Evolutionary conservation across 768 basidiomycete species (phyloP).

Genomic region (Boletus bicolor): DNA sequence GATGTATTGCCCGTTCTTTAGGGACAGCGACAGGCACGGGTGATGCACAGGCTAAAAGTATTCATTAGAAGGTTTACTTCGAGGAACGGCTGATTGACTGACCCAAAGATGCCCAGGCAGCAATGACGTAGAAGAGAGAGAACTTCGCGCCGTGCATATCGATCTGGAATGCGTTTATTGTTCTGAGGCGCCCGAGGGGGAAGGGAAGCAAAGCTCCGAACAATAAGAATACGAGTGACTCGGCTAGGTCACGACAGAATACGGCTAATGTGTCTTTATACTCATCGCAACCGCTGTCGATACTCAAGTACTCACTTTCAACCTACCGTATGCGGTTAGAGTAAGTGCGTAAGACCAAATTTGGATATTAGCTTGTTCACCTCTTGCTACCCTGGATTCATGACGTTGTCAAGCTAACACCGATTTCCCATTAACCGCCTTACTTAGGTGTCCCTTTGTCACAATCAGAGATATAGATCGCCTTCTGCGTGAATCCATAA

Average conservation of each 20-base stretch:
- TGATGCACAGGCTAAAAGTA: constrained; percentile 24
- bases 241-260: constrained; percentile 12
- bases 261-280: constrained; percentile 25
- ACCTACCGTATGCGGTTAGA: constrained; percentile 26
- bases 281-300: not conserved
- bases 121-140: constrained; percentile 29
- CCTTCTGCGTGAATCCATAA: not conserved
- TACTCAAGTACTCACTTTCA: constrained; percentile 16
- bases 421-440: constrained; percentile 1
- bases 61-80: not conserved
- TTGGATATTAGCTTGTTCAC: constrained; percentile 27
- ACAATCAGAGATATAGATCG: not conserved
- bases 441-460: constrained; percentile 26
- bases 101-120: constrained; percentile 26
- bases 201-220: constrained; percentile 17
- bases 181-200: constrained; percentile 12
- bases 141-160: constrained; percentile 28
- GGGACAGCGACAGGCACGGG: constrained; percentile 22
- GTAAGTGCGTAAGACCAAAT: constrained; percentile 21
- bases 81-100: not conserved
- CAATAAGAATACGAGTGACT: constrained; percentile 30
- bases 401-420: not conserved
- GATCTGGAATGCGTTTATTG: constrained; percentile 28
- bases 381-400: not conserved
- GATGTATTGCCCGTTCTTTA: not conserved